A percentile compares a stretch with the other conserved stretches of the same genome.
Conservation (phyloP, 2,329 filamentous ascomycete genomes). For the Lasiodiplodia sp. region DNA sequence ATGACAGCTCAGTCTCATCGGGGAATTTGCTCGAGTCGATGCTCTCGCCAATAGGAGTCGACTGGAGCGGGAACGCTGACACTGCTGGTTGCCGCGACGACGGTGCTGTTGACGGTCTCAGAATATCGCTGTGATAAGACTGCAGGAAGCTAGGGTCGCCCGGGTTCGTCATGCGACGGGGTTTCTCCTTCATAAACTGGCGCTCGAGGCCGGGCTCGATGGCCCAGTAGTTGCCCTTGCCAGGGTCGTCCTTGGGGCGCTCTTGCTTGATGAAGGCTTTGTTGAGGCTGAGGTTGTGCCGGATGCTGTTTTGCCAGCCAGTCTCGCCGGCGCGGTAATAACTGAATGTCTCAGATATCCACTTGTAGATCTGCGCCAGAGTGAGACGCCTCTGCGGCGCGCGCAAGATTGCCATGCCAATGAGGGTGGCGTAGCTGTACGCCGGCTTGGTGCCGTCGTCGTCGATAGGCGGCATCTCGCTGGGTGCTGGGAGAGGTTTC, state of each 20-base stretch:
- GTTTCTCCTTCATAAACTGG: constrained; percentile 89
- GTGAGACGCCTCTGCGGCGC: constrained; percentile 85
- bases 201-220: constrained; percentile 90
- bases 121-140: constrained; percentile 42
- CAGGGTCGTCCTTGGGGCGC: constrained; percentile 93
- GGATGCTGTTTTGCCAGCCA: constrained; percentile 99
- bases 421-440: constrained; percentile 93
- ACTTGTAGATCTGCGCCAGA: constrained; percentile 96
- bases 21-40: constrained; percentile 60
- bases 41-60: constrained; percentile 46
- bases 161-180: constrained; percentile 61
- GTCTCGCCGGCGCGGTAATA: constrained; percentile 84
- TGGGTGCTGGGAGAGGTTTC: constrained; percentile 69
- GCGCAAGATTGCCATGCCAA: constrained; percentile 94
- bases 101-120: constrained; percentile 48
- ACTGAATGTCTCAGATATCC: constrained; percentile 94
- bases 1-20: constrained; percentile 58
- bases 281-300: constrained; percentile 95
- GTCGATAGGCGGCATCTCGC: constrained; percentile 80
- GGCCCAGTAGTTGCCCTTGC: constrained; percentile 97
- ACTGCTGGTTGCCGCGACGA: constrained; percentile 32
- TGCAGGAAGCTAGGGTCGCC: constrained; percentile 42
- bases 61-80: constrained; percentile 22
- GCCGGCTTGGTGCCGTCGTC: constrained; percentile 90
- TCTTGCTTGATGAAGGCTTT: constrained; percentile 97